Evolutionary conservation across 805 yeast genomes (phyloP).

Genomic region (Candida suzukii): DNA sequence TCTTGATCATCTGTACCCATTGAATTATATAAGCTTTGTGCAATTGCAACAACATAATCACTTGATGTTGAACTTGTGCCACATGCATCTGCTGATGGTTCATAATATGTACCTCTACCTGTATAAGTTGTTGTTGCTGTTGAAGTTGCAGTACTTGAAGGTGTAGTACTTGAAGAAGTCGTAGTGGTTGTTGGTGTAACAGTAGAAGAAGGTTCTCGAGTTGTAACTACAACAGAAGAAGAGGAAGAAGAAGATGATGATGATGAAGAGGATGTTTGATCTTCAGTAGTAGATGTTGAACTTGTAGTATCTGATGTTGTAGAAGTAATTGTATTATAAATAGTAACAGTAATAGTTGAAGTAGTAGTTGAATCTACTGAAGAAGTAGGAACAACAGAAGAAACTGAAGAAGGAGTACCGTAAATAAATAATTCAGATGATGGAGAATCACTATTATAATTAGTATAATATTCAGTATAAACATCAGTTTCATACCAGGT

Average conservation of each 20-base stretch:
- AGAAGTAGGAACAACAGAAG: background rate
- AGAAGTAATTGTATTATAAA: background rate
- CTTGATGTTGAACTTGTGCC: conserved; percentile 33
- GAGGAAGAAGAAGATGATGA: conserved; percentile 1
- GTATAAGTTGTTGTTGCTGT: conserved; percentile 7
- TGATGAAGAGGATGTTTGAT: conserved; percentile 1
- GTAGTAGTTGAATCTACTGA: background rate
- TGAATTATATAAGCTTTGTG: conserved; percentile 32
- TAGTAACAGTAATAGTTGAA: too few relatives aligned
- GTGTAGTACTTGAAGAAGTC: conserved; percentile 4
- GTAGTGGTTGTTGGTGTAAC: conserved; percentile 1
- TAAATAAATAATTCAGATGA: too few relatives aligned
- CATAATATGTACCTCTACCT: conserved; percentile 46
- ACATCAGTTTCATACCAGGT: too few relatives aligned
- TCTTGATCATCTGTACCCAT: conserved; percentile 14
- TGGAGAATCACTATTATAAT: too few relatives aligned
- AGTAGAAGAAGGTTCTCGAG: conserved; percentile 3
- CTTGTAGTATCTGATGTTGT: background rate
- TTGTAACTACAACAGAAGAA: background rate
- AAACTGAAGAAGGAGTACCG: too few relatives aligned
- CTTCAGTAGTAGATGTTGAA: conserved; percentile 1
- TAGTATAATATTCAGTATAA: too few relatives aligned
- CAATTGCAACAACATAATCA: conserved; percentile 44
- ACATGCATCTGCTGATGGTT: conserved; percentile 42
- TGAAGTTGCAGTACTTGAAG: conserved; percentile 2